Percentiles rank a stretch among this genome's conserved stretches.
Conservation (phyloP, 208 protist species). For the Trypanosoma lewisi region DNA sequence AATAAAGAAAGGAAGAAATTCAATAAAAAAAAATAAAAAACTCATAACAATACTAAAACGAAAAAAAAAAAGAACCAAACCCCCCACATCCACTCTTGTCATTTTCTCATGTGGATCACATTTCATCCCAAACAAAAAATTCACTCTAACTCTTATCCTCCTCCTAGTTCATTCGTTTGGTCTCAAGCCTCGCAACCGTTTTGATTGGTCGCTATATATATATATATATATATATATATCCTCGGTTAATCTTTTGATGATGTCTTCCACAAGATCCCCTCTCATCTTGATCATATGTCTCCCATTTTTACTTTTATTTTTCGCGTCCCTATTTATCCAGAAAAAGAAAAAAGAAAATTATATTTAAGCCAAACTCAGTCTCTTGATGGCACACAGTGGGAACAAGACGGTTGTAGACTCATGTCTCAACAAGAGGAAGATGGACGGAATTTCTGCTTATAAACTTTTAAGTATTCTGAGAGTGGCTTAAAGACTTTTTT, state of each 20-base stretch:
- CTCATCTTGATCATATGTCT: too few relatives aligned
- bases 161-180: neutral
- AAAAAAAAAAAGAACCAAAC: too few relatives aligned
- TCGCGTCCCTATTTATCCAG: too few relatives aligned
- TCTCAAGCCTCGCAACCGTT: neutral
- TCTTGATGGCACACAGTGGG: neutral
- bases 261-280: too few relatives aligned
- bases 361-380: neutral
- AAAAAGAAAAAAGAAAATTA: neutral
- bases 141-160: too few relatives aligned
- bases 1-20: too few relatives aligned
- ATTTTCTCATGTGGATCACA: too few relatives aligned
- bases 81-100: too few relatives aligned
- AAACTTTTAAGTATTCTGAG: constrained; percentile 30
- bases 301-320: too few relatives aligned
- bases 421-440: constrained; percentile 1
- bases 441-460: constrained; percentile 18
- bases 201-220: neutral
- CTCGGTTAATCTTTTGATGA: neutral
- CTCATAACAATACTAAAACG: too few relatives aligned
- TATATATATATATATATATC: neutral
- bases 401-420: neutral
- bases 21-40: too few relatives aligned
- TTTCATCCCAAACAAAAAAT: too few relatives aligned
- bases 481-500: constrained; percentile 42